Percentiles rank a stretch among this genome's conserved stretches.
Evolutionary conservation across 192 early-diverging fungal species (phyloP).

Genomic region (Coemansia biformis): DNA sequence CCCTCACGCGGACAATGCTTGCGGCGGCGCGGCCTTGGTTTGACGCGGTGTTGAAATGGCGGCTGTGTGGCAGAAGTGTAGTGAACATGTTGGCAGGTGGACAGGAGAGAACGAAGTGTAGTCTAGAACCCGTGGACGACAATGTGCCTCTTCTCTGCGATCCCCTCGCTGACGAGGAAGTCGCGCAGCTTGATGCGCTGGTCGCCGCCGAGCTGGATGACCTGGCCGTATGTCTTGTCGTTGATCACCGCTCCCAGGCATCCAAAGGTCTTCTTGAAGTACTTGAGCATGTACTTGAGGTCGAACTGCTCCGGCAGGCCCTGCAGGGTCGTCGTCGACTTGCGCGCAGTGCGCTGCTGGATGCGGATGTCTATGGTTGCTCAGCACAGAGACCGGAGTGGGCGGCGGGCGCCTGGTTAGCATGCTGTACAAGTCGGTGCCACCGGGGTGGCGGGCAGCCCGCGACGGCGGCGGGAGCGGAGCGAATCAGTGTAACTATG

Average conservation of each 20-base stretch:
- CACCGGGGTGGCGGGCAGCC: too few species aligned
- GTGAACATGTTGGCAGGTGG: too few species aligned
- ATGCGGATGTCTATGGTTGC: slow-evolving; percentile 83
- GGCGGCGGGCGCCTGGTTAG: too few species aligned
- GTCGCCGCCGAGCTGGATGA: slow-evolving; percentile 95
- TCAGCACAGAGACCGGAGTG: not conserved
- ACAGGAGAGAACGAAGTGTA: too few species aligned
- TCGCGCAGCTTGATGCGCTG: slow-evolving; percentile 77
- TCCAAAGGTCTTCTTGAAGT: slow-evolving; percentile 92
- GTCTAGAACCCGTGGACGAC: slow-evolving; percentile 95
- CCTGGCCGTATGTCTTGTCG: slow-evolving; percentile 85
- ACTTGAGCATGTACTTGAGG: slow-evolving; percentile 87
- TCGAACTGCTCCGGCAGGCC: slow-evolving; percentile 83
- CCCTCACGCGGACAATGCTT: too few species aligned
- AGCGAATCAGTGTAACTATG: slow-evolving; percentile 58
- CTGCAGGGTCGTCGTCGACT: slow-evolving; percentile 93
- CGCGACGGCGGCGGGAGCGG: too few species aligned
- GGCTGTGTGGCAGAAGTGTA: too few species aligned
- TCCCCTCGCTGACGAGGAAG: slow-evolving; percentile 74
- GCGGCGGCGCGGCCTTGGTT: too few species aligned
- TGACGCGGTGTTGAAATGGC: too few species aligned
- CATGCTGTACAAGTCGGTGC: too few species aligned
- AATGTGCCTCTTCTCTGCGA: slow-evolving; percentile 79
- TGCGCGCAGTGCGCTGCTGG: slow-evolving; percentile 94
- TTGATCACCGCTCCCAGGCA: slow-evolving; percentile 94